Evolutionary conservation across 2,329 filamentous ascomycete genomes (phyloP), one percentile per base, ranked within the genome.

Genomic region (Paramyrothecium sp.): DNA sequence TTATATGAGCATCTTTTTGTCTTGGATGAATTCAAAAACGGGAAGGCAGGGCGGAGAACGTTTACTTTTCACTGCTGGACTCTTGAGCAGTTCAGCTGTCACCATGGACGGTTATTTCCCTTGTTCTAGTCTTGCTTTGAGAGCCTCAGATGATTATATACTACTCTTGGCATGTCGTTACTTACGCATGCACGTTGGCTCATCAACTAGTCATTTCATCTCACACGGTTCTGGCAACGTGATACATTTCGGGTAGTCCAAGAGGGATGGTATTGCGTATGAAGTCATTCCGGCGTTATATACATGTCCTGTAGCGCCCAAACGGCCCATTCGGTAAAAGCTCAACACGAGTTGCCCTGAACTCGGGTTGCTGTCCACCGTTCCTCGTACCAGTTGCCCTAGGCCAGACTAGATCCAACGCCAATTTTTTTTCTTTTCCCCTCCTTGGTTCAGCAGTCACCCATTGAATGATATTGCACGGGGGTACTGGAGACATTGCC

Each of bases 271-370:
- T 44, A 44, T 44, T 44, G 38, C 38, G 38, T 64, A 54, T 68
- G 65, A 56, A 58, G 65, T 54, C 66, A 66, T 67, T 68, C 62
- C 61, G 64, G 62, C 63, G 65, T 68, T 62, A 65, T 63, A 57
- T 68, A 68, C 64, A 67, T 62, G 61, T 51, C 58, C 41, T 44
- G 38, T 44, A 17, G 38, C 38, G 38, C 38, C 38, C 38, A 44
- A 19, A 41, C 16, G 12, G 8, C 54, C 63, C 62, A 60, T 65
- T 61, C 65, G 62, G 63, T 58, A 66, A 54, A 60, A 63, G 61
- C 60, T 58, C 54, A 52, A 59, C 56, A 58, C 61, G 57, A 64
- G 60, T 58, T 44, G 59, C 57, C 60, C 47, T 51, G 56, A 47
- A 33, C 58, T 54, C 54, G 54, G 57, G 44, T 54, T 56, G 47